Evolutionary conservation across 305 asterid species (phyloP), one percentile per base, ranked within the genome.

Genomic region (Solanum hybrid): DNA sequence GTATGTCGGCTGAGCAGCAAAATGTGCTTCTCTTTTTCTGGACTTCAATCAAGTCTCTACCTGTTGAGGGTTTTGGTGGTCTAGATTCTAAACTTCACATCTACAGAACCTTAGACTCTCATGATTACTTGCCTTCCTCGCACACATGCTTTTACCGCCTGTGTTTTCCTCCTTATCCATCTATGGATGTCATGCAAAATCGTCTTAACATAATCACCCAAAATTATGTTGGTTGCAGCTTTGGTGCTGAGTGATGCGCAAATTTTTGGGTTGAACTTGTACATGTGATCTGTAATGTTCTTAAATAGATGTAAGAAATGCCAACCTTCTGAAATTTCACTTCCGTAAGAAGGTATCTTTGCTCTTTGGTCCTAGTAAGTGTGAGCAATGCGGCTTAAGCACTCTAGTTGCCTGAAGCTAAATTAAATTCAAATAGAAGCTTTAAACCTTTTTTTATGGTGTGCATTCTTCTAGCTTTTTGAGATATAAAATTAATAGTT

Each of bases 91-190:
- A 93, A 61, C 95, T 97, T 78, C 90, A 90, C 94, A 94, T 97
- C 89, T 94, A 93, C 72, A 93, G 65, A 91, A 85, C 93, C 2
- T 81, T 89, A 1, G 97, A 94, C 92, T 73, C 98, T 2, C 27
- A 33, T n/a, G 94, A 95, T 33, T 95, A 90, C n/a, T 93, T 97
- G 89, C 98, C 99, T 29, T 93, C 97, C 6, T 95, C 98, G 34
- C 98, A 93, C 87, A 96, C 98, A 81, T 96, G 99, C 96, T 97
- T 97, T 94, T 93, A 93, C 94, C 93, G 93, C 89, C n/a, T 97
- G 90, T 94, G 96, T 90, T 93, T 97, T 86, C 98, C 97, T 8
- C 93, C 96, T 34, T 97, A 96, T 90, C 92, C 95, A 13, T 91
- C 94, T 3, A 72, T 89, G 89, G 68, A 79, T 24, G 91, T 86